Conservation (phyloP, 495 filamentous ascomycete species). For the Talaromyces wortmannii region DNA sequence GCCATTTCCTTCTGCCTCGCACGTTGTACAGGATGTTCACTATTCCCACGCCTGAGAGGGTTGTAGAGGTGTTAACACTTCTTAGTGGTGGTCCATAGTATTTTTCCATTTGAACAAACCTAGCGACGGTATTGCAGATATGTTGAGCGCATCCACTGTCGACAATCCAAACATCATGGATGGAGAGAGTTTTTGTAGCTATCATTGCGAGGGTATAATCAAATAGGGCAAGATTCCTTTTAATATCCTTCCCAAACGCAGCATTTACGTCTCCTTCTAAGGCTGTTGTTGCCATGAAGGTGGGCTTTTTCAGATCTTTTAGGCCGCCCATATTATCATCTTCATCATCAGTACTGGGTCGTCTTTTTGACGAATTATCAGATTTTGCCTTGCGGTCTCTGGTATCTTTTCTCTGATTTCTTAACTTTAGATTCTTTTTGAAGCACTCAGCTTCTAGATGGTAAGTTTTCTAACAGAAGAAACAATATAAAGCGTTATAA, state of each 20-base stretch:
- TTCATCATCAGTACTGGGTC: constrained; percentile 6
- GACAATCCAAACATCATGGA: constrained; percentile 9
- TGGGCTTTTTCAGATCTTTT: constrained; percentile 8
- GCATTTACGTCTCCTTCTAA: constrained; percentile 7
- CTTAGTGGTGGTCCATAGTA: constrained; percentile 7
- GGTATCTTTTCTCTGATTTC: constrained; percentile 2
- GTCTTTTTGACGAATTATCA: constrained; percentile 8
- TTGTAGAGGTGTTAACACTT: constrained; percentile 6
- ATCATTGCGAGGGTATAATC: constrained; percentile 6
- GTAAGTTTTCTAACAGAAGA: constrained; percentile 9
- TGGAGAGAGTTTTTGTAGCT: constrained; percentile 6
- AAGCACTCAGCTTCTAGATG: constrained; percentile 6
- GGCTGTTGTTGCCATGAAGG: constrained; percentile 8
- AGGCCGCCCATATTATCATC: constrained; percentile 4
- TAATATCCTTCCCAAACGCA: constrained; percentile 7
- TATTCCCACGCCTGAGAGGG: constrained; percentile 4
- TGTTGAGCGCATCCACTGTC: constrained; percentile 11
- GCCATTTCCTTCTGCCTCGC: constrained; percentile 10
- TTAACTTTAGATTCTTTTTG: constrained; percentile 8
- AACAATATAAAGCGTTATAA: constrained; percentile 7
- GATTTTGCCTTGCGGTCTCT: constrained; percentile 3
- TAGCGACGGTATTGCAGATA: constrained; percentile 8
- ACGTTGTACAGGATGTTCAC: constrained; percentile 7
- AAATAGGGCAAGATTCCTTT: constrained; percentile 6
- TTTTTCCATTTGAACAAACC: constrained; percentile 6